phyloP scores from a whole-genome alignment of 164 flowering plant genomes.

The Platanus orientalis region DNA sequence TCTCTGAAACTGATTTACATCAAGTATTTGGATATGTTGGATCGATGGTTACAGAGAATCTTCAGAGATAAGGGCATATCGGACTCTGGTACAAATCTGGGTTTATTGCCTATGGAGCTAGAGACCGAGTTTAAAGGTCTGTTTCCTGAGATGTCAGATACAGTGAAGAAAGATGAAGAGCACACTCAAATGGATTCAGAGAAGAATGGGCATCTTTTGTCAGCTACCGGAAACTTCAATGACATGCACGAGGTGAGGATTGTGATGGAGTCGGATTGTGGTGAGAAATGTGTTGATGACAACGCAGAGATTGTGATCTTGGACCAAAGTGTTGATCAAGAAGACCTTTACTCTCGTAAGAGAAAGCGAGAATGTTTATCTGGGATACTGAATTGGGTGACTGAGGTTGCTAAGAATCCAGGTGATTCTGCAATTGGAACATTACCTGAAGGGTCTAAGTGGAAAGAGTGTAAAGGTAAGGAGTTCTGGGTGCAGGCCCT shows the following conservation, averaged over 20 bases:
- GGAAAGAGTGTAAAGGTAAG: conserved; percentile 35
- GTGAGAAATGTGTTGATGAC: conserved; percentile 14
- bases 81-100: conserved; percentile 17
- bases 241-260: background rate
- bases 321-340: conserved; percentile 15
- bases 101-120: conserved; percentile 24
- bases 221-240: background rate
- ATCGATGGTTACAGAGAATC: conserved; percentile 28
- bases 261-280: background rate
- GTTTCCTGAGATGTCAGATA: conserved; percentile 15
- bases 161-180: conserved; percentile 20
- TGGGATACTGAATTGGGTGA: too few relatives aligned
- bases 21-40: conserved; percentile 46
- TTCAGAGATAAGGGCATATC: conserved; percentile 12
- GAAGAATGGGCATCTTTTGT: conserved; percentile 2
- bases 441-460: conserved; percentile 40
- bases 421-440: conserved; percentile 35
- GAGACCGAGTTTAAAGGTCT: conserved; percentile 22
- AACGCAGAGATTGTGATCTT: conserved; percentile 22
- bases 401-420: conserved; percentile 49
- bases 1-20: conserved; percentile 37
- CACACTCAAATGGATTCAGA: conserved; percentile 5
- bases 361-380: conserved; percentile 38
- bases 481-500: conserved; percentile 49
- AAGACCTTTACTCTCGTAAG: conserved; percentile 29